Percentiles rank a stretch among this genome's conserved stretches.
Conservation (phyloP, 1,284 basidiomycete genomes). For the Mycena citricolor region DNA sequence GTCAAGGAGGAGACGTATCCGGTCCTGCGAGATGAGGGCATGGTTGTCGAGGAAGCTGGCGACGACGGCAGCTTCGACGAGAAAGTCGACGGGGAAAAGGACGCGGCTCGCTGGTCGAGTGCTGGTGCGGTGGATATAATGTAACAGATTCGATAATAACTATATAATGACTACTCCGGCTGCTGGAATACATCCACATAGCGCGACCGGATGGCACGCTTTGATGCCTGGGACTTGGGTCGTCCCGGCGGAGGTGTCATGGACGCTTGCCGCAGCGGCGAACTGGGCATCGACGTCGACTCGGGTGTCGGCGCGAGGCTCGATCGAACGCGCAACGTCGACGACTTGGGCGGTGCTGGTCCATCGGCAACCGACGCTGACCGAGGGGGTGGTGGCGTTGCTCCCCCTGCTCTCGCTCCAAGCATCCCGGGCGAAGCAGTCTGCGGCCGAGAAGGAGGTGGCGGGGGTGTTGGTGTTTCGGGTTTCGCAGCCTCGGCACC, state of each 20-base stretch:
- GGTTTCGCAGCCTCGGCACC: constrained; percentile 50
- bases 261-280: constrained; percentile 23
- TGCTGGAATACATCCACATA: constrained; percentile 87
- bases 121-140: too few relatives aligned
- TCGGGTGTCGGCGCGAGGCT: constrained; percentile 58
- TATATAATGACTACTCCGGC: too few relatives aligned
- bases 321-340: constrained; percentile 60
- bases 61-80: constrained; percentile 45
- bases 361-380: constrained; percentile 61
- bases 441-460: constrained; percentile 73
- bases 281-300: constrained; percentile 21
- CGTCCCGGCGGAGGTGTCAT: constrained; percentile 44
- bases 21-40: constrained; percentile 60
- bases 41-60: constrained; percentile 62
- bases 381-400: constrained; percentile 45
- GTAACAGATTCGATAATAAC: too few relatives aligned
- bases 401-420: constrained; percentile 33
- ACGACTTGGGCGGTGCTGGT: constrained; percentile 48
- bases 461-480: constrained; percentile 57
- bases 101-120: too few relatives aligned
- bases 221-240: constrained; percentile 62
- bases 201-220: constrained; percentile 74
- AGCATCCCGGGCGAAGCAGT: constrained; percentile 74
- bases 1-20: constrained; percentile 55
- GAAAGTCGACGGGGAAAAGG: constrained; percentile 34